Evolutionary conservation across 1,284 basidiomycete genomes (phyloP), one percentile per base, ranked within the genome.

Genomic region (Tremellales sp.): DNA sequence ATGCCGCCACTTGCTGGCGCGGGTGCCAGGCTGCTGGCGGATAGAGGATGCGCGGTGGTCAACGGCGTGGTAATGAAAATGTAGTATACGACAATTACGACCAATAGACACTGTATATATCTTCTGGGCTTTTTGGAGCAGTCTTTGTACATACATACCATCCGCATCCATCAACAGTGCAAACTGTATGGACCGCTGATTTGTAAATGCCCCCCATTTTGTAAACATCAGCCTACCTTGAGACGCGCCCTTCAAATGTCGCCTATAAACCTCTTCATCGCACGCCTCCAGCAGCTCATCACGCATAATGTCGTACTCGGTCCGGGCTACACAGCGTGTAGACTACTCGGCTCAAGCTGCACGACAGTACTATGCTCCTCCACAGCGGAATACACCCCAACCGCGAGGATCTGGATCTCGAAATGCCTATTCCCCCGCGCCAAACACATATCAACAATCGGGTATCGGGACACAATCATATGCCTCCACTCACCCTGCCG

Each of bases 401-500:
- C 29, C 29, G 8, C 29, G 29, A 15, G 29, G 29, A 15, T 31
- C 29, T 8, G 15, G 29, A 8, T 31, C 29, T 31, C 29, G 29
- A 15, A 31, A 31, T 31, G 10, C 8, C 8, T 31, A 31, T 44
- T 15, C 40, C 39, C 17, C 24, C 40, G 40, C 48, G 42, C 39
- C 48, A 23, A 25, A 24, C 36, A 22, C 23, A 22, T 41, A 43
- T 15, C 22, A 21, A 5, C 31, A 49, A 25, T n/a, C 40, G 40
- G 15, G 15, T 41, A 15, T 3, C 17, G 17, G 35, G 35, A n/a
- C n/a, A n/a, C n/a, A n/a, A n/a, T n/a, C n/a, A n/a, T n/a, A n/a
- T n/a, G 29, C 60, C 17, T 45, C 35, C 6, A 51, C 61, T 4
- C 53, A 67, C 49, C 56, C 67, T 6, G 48, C 64, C 1, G 72